Percentiles rank a stretch among this genome's conserved stretches.
Conservation (phyloP, 2,329 filamentous ascomycete genomes). For the Ophiostoma piceae region DNA sequence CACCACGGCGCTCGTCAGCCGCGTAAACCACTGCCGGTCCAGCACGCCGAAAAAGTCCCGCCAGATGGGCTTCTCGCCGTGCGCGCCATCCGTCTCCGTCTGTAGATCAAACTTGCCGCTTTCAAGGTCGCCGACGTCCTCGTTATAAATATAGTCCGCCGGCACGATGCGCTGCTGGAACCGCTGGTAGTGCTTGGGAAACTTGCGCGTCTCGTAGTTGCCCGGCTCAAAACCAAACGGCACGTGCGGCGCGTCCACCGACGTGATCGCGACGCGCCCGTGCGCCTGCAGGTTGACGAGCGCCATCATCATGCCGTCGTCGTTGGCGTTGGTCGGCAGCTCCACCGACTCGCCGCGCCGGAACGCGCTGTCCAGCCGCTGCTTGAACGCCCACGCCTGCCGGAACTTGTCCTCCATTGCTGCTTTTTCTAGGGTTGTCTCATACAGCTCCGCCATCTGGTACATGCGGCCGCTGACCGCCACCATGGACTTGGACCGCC, state of each 20-base stretch:
- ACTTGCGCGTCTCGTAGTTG: conserved; percentile 65
- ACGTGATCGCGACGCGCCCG: conserved; percentile 50
- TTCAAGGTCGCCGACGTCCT: conserved; percentile 16
- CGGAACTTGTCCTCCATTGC: conserved; percentile 51
- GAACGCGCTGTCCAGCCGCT: conserved; percentile 53
- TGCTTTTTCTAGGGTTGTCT: conserved; percentile 51
- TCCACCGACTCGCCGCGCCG: conserved; percentile 35
- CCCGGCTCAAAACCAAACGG: conserved; percentile 66
- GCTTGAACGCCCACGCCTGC: conserved; percentile 57
- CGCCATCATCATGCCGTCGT: conserved; percentile 62
- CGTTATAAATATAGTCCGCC: conserved; percentile 47
- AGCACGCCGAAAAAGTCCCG: conserved; percentile 60
- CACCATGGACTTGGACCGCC: conserved; percentile 54
- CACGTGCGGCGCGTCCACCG: conserved; percentile 53
- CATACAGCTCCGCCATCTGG: conserved; percentile 56
- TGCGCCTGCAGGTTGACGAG: conserved; percentile 59
- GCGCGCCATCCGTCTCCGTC: conserved; percentile 35
- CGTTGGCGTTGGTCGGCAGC: conserved; percentile 51
- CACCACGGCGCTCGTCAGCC: conserved; percentile 56
- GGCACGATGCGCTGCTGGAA: conserved; percentile 58
- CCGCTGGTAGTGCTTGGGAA: conserved; percentile 59
- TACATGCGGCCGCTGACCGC: conserved; percentile 57
- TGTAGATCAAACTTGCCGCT: not conserved
- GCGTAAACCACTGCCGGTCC: conserved; percentile 58
- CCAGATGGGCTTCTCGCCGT: conserved; percentile 62